A percentile compares a stretch with the other conserved stretches of the same genome.
phyloP scores from a whole-genome alignment of 2,329 filamentous ascomycete species.

The Colletotrichum cordylinicola region DNA sequence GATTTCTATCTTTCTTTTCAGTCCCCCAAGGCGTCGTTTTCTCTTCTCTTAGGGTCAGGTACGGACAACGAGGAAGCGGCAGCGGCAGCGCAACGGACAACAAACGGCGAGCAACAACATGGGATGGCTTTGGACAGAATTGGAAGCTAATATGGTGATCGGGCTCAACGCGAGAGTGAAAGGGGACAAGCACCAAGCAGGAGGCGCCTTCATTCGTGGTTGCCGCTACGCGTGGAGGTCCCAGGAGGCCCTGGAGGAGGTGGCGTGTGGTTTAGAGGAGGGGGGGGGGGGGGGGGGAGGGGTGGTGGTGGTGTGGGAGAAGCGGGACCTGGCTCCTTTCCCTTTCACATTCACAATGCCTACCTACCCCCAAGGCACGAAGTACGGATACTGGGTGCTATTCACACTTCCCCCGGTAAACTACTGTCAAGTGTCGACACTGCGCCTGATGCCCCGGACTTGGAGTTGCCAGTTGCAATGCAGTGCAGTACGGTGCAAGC shows the following conservation, averaged over 20 bases:
- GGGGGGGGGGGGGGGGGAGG: neutral
- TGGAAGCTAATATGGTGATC: slow-evolving; percentile 20
- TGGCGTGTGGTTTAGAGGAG: neutral
- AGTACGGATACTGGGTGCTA: neutral
- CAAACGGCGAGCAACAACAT: neutral
- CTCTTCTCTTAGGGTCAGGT: neutral
- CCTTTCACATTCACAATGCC: neutral
- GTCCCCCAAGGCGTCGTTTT: neutral
- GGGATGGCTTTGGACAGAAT: slow-evolving; percentile 11
- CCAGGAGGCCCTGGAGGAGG: neutral
- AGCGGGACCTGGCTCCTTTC: neutral
- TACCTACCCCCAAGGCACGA: neutral
- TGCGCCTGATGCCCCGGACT: neutral
- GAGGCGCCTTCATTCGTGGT: slow-evolving; percentile 10
- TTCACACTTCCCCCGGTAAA: neutral
- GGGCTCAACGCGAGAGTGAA: slow-evolving; percentile 15
- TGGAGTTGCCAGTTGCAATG: neutral
- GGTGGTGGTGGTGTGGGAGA: neutral
- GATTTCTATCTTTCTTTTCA: neutral
- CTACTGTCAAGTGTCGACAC: neutral
- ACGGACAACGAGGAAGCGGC: neutral
- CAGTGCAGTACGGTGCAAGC: neutral
- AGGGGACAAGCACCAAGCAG: slow-evolving; percentile 15
- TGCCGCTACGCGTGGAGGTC: slow-evolving; percentile 8
- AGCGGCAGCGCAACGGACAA: neutral